Base-by-base conservation (phyloP, 495 filamentous ascomycete species). In the Xylaria intraflava region DNA sequence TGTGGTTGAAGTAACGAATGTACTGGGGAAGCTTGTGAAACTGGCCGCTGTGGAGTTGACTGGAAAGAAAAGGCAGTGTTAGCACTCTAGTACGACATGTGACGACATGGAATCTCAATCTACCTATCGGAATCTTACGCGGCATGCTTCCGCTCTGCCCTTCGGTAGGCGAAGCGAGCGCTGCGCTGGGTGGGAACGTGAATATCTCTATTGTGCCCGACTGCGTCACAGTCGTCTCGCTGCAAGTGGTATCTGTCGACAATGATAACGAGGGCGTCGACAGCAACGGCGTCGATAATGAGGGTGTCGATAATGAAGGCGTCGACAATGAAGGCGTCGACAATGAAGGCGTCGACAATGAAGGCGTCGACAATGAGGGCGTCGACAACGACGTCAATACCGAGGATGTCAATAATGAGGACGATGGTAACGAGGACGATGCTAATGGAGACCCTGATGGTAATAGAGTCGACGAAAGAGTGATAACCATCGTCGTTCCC, bases 1-100 rank as follows among this genome's bases (percentile, higher is more conserved):
- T 33, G 54, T 60, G 17, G 54, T 66, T 31, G 61, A 66, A 1
- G 64, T 66, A 27, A 46, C 42, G 53, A 66, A 61, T 19, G 64
- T 66, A n/a, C 58, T 64, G 12, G 61, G 64, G 16, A 43, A 24
- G 17, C 42, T 43, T 8, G 36, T 42, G 27, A 35, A 24, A 26
- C 51, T 17, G 26, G 29, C 44, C 20, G 24, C 26, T 39, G 44
- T 40, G 16, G 45, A 42, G 20, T 55, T 47, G 24, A 23, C 51
- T 54, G 2, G 35, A 38, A 11, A n/a, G 41, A 17, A 19, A 17
- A 6, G 7, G 11, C 1, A 44, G 19, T 48, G 41, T 43, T 43
- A 43, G 41, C 24, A 2, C 2, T 1, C 2, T 42, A 35, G 45
- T 48, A 40, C 24, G 20, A 6, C 33, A 7, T 12, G 20, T 22